These are phyloP conservation scores for Hygrocybe punicea DNA, from an alignment of 768 basidiomycete species.

Conservation along the genomic window DNA sequence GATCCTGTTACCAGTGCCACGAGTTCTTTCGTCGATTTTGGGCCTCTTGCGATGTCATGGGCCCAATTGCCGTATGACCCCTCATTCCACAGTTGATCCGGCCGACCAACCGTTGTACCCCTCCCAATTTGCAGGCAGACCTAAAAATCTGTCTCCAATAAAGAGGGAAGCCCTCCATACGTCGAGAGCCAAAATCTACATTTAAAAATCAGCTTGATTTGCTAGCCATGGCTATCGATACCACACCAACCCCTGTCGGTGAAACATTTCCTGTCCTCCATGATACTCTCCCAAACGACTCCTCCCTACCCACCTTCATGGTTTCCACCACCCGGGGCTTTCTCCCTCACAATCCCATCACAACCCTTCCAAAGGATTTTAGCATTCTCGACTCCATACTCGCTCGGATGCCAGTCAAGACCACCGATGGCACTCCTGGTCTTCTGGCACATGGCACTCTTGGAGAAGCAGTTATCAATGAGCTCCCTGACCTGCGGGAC, in stretches of 20 bases:
- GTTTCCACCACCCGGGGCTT: slow-evolving; percentile 24
- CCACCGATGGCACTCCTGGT: slow-evolving; percentile 25
- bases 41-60: too few relatives aligned
- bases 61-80: too few relatives aligned
- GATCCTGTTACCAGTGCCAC: too few relatives aligned
- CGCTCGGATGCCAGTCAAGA: slow-evolving; percentile 29
- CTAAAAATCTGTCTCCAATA: too few relatives aligned
- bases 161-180: too few relatives aligned
- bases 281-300: background rate
- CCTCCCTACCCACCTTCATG: slow-evolving; percentile 18
- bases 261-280: background rate
- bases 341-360: slow-evolving; percentile 27
- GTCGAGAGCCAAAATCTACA: too few relatives aligned
- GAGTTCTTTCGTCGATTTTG: too few relatives aligned
- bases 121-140: too few relatives aligned
- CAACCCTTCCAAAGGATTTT: slow-evolving; percentile 24
- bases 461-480: slow-evolving; percentile 26
- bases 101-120: too few relatives aligned
- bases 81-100: too few relatives aligned
- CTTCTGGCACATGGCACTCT: slow-evolving; percentile 26
- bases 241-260: background rate
- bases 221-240: too few relatives aligned
- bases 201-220: too few relatives aligned
- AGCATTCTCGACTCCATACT: slow-evolving; percentile 26
- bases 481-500: slow-evolving; percentile 21